A percentile compares a stretch with the other conserved stretches of the same genome.
phyloP scores from a whole-genome alignment of 2,329 filamentous ascomycete species.

The Penicillium occitanis region DNA sequence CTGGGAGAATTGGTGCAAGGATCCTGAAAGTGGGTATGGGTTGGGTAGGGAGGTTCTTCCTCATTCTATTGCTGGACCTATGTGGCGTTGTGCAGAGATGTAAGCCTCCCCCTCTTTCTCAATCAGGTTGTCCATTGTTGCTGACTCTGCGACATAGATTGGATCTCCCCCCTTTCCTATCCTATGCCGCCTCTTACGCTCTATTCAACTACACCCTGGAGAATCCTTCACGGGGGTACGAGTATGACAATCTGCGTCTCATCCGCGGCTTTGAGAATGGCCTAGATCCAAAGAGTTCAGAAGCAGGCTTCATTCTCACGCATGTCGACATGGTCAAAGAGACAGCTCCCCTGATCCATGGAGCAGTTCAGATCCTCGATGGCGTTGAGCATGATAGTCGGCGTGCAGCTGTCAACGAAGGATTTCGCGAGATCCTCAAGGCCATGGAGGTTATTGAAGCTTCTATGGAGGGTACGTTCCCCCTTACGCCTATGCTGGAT shows the following conservation, averaged over 20 bases:
- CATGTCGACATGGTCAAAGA: conserved; percentile 95
- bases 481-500: background rate
- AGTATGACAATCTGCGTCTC: conserved; percentile 69
- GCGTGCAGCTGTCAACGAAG: conserved; percentile 63
- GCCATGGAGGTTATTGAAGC: conserved; percentile 70
- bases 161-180: conserved; percentile 90
- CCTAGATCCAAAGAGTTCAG: conserved; percentile 80
- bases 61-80: conserved; percentile 71
- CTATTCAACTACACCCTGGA: conserved; percentile 64
- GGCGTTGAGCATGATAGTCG: conserved; percentile 50
- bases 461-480: conserved; percentile 69
- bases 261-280: conserved; percentile 90
- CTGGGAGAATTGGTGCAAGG: conserved; percentile 65
- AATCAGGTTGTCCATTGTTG: background rate
- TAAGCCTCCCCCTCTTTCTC: conserved; percentile 53
- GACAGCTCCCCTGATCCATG: conserved; percentile 73
- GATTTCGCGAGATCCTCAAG: conserved; percentile 60
- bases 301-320: conserved; percentile 93
- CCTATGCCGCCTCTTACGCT: conserved; percentile 67
- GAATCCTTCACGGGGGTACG: conserved; percentile 54
- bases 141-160: conserved; percentile 40
- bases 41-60: conserved; percentile 73
- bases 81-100: conserved; percentile 81
- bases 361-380: conserved; percentile 67
- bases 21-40: conserved; percentile 69